Conservation (phyloP, 768 basidiomycete genomes). For the Tephrocybe rancida region DNA sequence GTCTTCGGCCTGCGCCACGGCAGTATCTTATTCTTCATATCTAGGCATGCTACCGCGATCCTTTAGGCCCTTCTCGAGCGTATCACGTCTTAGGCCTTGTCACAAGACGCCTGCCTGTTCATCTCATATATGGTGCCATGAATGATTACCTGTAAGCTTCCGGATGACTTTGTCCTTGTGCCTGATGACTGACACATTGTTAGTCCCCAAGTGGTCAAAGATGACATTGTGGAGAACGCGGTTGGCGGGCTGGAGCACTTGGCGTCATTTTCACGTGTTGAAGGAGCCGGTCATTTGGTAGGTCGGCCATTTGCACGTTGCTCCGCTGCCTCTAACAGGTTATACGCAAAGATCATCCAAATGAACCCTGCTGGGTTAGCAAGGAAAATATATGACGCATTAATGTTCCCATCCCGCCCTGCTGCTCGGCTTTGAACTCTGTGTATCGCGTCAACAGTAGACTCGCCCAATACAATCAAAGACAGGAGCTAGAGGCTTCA, state of each 20-base stretch:
- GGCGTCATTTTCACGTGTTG: constrained; percentile 37
- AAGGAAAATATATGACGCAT: constrained; percentile 34
- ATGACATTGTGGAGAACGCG: constrained; percentile 34
- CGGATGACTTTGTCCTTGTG: neutral
- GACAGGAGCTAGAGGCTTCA: no score
- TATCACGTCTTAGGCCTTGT: constrained; percentile 34
- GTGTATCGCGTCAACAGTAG: neutral
- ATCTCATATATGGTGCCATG: constrained; percentile 48
- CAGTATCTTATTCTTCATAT: neutral
- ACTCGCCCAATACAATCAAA: no score
- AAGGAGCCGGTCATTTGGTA: constrained; percentile 45
- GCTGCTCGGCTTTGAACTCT: constrained; percentile 11
- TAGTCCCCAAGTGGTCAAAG: constrained; percentile 37
- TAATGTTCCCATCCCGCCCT: constrained; percentile 22
- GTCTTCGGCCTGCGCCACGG: neutral
- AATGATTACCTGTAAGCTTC: constrained; percentile 43
- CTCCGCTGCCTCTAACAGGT: neutral
- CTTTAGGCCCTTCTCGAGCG: constrained; percentile 29
- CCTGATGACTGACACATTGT: neutral
- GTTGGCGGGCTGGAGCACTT: constrained; percentile 38
- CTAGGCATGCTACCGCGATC: constrained; percentile 47
- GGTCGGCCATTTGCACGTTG: constrained; percentile 5
- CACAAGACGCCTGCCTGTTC: constrained; percentile 38
- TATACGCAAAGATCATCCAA: constrained; percentile 25
- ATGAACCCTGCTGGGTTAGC: constrained; percentile 34